A percentile compares a stretch with the other conserved stretches of the same genome.
These are phyloP conservation scores for Neofusicoccum sp. DNA, from an alignment of 2,329 filamentous ascomycete species.

Conservation along the genomic window DNA sequence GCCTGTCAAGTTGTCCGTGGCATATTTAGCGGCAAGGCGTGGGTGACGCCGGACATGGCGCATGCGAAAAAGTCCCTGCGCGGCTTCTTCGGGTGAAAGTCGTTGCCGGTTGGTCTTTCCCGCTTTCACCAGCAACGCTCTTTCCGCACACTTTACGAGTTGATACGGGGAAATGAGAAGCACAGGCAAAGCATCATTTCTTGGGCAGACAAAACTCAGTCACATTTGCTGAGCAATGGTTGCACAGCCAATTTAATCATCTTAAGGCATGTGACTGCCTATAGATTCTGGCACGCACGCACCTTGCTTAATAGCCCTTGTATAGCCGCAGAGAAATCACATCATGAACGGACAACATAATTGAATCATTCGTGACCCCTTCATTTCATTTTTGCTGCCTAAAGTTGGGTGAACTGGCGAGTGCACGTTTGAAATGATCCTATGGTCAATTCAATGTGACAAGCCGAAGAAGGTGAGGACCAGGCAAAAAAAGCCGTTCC, in stretches of 20 bases:
- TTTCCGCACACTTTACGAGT: too few species aligned
- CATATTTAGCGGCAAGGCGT: neutral
- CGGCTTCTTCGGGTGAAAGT: neutral
- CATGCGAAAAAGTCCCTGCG: neutral
- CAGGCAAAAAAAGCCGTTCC: constrained; percentile 68
- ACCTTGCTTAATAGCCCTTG: too few species aligned
- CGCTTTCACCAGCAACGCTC: neutral
- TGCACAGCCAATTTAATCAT: too few species aligned
- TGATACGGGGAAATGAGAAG: too few species aligned
- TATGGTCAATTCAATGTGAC: constrained; percentile 44
- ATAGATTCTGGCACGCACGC: too few species aligned
- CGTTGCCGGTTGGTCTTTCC: neutral
- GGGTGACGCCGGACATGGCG: constrained; percentile 1
- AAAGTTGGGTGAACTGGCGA: constrained; percentile 19
- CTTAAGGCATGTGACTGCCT: too few species aligned
- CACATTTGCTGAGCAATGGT: too few species aligned
- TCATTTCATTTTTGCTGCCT: constrained; percentile 19
- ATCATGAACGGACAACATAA: too few species aligned
- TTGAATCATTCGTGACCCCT: constrained; percentile 14
- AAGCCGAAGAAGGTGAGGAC: constrained; percentile 61
- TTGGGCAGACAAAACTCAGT: too few species aligned
- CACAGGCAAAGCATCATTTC: too few species aligned
- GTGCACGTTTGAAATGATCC: constrained; percentile 20
- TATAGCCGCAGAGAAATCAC: too few species aligned
- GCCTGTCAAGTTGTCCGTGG: neutral